Evolutionary conservation across 192 early-diverging fungal species (phyloP).

Genomic region (Gonapodya prolifera): DNA sequence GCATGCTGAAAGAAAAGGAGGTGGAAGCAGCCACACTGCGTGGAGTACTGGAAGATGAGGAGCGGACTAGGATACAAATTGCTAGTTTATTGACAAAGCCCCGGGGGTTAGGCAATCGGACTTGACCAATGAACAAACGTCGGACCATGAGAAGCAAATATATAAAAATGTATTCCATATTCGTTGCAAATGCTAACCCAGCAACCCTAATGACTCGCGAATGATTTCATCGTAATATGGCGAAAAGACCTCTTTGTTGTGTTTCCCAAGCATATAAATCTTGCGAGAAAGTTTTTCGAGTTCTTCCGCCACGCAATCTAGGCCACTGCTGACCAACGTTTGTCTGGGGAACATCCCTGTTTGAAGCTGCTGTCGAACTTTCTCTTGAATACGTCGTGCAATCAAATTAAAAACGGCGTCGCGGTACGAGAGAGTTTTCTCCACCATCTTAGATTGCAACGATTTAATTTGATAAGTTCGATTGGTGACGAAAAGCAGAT

Average conservation of each 20-base stretch:
- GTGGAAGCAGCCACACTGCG: not conserved
- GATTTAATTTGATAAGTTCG: too few relatives aligned
- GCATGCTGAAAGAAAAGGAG: not conserved
- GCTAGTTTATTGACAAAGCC: not conserved
- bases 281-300: conserved; percentile 28
- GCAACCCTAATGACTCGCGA: not conserved
- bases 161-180: too few relatives aligned
- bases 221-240: conserved; percentile 41
- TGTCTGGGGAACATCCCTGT: conserved; percentile 19
- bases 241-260: conserved; percentile 46
- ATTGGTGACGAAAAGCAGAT: too few relatives aligned
- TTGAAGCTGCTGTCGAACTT: conserved; percentile 22
- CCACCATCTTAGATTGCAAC: conserved; percentile 18
- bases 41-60: not conserved
- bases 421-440: conserved; percentile 31
- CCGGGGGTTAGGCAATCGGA: too few relatives aligned
- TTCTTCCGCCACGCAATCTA: conserved; percentile 31
- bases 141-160: not conserved
- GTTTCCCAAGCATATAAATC: conserved; percentile 31
- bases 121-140: too few relatives aligned
- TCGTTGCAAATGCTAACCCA: not conserved
- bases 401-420: conserved; percentile 42
- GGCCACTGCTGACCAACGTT: conserved; percentile 33
- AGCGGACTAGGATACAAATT: not conserved
- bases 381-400: conserved; percentile 27